A percentile compares a stretch with the other conserved stretches of the same genome.
Conservation (phyloP, 1,139 yeast species). For the Yamadazyma buinensis region DNA sequence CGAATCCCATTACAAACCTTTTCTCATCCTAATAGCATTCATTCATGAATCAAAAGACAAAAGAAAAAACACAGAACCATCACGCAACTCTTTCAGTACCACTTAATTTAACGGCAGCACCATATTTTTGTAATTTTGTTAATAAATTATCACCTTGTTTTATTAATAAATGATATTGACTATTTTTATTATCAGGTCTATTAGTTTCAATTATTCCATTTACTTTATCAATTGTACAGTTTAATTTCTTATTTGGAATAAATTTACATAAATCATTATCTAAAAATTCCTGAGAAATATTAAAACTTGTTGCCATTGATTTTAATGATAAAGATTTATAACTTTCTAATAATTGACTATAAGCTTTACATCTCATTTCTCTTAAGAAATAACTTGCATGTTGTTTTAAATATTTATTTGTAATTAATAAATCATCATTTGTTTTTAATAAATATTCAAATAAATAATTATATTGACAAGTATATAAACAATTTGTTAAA, state of each 20-base stretch:
- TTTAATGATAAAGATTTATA: slow-evolving; percentile 85
- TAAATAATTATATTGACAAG: slow-evolving; percentile 80
- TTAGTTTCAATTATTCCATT: slow-evolving; percentile 95
- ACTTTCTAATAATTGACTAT: slow-evolving; percentile 89
- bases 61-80: no score
- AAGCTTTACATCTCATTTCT: slow-evolving; percentile 94
- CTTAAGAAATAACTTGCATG: slow-evolving; percentile 85
- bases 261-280: slow-evolving; percentile 81
- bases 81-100: slow-evolving; percentile 74
- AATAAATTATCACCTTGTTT: slow-evolving; percentile 90
- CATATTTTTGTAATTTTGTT: slow-evolving; percentile 93
- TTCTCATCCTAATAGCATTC: no score
- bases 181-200: slow-evolving; percentile 93
- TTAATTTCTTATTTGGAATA: slow-evolving; percentile 88
- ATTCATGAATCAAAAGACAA: no score
- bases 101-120: slow-evolving; percentile 93
- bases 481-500: slow-evolving; percentile 82
- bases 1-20: no score
- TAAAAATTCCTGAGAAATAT: slow-evolving; percentile 79
- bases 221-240: slow-evolving; percentile 93
- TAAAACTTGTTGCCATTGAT: slow-evolving; percentile 93
- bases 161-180: slow-evolving; percentile 83
- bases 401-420: slow-evolving; percentile 70
- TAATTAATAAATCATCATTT: slow-evolving; percentile 66
- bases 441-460: slow-evolving; percentile 78